Conservation (phyloP, 2,329 filamentous ascomycete species). For the Alternaria sp. region DNA sequence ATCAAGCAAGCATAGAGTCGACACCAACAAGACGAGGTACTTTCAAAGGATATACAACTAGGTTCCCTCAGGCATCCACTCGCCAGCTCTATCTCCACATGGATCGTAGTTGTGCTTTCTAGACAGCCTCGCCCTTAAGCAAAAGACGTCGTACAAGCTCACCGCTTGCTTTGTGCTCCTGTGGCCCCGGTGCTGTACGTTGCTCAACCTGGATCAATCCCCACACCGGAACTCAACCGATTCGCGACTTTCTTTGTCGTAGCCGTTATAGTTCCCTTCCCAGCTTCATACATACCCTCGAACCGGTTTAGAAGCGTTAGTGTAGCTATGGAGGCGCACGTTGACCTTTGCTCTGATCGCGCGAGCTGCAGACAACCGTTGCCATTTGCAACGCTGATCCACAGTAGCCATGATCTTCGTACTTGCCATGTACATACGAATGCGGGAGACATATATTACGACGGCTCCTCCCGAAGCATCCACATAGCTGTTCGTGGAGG, state of each 20-base stretch:
- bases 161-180: conserved; percentile 29
- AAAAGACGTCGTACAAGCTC: conserved; percentile 28
- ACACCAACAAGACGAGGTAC: not conserved
- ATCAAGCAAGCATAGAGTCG: not conserved
- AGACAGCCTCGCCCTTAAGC: not conserved
- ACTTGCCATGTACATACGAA: not conserved
- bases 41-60: not conserved
- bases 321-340: not conserved
- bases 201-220: conserved; percentile 22
- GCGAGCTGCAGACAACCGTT: conserved; percentile 30
- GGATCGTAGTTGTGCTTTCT: not conserved
- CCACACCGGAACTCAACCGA: conserved; percentile 28
- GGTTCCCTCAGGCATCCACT: not conserved
- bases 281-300: not conserved
- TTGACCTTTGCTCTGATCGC: conserved; percentile 16
- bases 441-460: not conserved
- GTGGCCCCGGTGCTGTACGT: conserved; percentile 19
- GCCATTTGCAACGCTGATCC: conserved; percentile 16
- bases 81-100: not conserved
- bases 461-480: not conserved
- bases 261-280: not conserved
- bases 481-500: not conserved
- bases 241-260: conserved; percentile 21
- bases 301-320: conserved; percentile 8
- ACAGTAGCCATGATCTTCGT: not conserved